These are phyloP conservation scores for Eucalyptus tenuipes DNA, from an alignment of 345 rosid species.

Conservation along the genomic window DNA sequence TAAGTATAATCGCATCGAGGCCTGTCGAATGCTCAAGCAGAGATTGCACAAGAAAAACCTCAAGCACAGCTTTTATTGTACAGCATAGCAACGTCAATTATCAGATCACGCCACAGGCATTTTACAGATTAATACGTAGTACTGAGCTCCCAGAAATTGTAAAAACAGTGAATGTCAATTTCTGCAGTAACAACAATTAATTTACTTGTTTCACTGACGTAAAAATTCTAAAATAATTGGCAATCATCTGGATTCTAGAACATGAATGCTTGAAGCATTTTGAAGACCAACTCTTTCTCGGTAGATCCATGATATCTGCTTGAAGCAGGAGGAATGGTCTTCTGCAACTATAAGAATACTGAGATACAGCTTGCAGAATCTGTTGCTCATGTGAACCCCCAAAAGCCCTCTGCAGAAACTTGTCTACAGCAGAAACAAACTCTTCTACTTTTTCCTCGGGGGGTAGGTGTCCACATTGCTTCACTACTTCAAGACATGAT, in stretches of 20 bases:
- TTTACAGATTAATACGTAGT: not conserved
- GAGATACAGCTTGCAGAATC: conserved; percentile 1
- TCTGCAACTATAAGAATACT: not conserved
- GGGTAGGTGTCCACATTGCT: conserved; percentile 79
- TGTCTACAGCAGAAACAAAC: conserved; percentile 48
- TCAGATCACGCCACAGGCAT: not conserved
- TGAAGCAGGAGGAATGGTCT: not conserved
- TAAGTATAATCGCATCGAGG: not conserved
- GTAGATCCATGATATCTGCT: not conserved
- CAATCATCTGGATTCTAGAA: not conserved
- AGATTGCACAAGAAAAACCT: not conserved
- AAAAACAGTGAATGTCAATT: not conserved
- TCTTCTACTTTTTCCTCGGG: conserved; percentile 80
- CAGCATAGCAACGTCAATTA: not conserved
- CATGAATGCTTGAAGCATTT: not conserved
- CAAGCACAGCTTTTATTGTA: not conserved
- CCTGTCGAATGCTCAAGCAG: not conserved
- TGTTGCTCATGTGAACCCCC: conserved; percentile 16
- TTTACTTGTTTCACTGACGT: not conserved
- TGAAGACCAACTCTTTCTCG: not conserved
- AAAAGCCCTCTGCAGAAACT: conserved; percentile 46
- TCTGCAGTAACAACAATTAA: not conserved
- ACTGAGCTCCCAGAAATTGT: not conserved
- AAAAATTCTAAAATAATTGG: not conserved
- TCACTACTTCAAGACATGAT: conserved; percentile 46